These are phyloP conservation scores for Mycogone perniciosa DNA, from an alignment of 2,329 filamentous ascomycete species.

Conservation along the genomic window DNA sequence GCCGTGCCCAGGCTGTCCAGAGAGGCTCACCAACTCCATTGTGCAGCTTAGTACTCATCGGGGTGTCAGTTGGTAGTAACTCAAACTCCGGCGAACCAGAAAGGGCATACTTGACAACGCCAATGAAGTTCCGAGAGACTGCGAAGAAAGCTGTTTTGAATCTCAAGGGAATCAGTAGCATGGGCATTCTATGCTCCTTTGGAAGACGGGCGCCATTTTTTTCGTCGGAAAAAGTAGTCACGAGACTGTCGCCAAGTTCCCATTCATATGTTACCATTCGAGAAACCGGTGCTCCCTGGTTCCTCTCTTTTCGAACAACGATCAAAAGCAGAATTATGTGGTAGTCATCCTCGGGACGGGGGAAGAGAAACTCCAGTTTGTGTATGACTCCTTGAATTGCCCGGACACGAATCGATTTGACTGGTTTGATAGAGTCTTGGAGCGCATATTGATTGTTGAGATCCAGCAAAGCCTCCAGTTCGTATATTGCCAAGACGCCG, in stretches of 20 bases:
- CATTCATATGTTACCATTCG: conserved; percentile 56
- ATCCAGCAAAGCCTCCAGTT: conserved; percentile 51
- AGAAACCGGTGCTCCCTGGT: conserved; percentile 27
- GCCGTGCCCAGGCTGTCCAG: conserved; percentile 82
- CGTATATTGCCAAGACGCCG: conserved; percentile 64
- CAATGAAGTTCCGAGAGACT: conserved; percentile 55
- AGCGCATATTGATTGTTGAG: conserved; percentile 45
- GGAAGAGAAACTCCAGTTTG: conserved; percentile 80
- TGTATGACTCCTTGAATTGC: conserved; percentile 66
- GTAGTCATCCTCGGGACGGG: conserved; percentile 57
- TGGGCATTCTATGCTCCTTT: conserved; percentile 51
- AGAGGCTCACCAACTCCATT: conserved; percentile 47
- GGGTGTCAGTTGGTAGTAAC: conserved; percentile 35
- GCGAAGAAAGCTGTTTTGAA: conserved; percentile 65
- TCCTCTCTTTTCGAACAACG: conserved; percentile 37
- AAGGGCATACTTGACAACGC: conserved; percentile 49
- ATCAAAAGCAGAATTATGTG: conserved; percentile 73
- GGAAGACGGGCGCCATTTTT: conserved; percentile 46
- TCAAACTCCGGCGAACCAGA: conserved; percentile 44
- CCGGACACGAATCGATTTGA: conserved; percentile 42
- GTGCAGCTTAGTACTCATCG: conserved; percentile 37
- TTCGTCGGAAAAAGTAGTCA: conserved; percentile 38
- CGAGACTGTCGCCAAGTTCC: conserved; percentile 46
- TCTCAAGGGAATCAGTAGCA: conserved; percentile 65
- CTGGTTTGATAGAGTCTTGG: conserved; percentile 47